Evolutionary conservation across 2,329 filamentous ascomycete genomes (phyloP).

Genomic region (Sporothrix variecibatus): DNA sequence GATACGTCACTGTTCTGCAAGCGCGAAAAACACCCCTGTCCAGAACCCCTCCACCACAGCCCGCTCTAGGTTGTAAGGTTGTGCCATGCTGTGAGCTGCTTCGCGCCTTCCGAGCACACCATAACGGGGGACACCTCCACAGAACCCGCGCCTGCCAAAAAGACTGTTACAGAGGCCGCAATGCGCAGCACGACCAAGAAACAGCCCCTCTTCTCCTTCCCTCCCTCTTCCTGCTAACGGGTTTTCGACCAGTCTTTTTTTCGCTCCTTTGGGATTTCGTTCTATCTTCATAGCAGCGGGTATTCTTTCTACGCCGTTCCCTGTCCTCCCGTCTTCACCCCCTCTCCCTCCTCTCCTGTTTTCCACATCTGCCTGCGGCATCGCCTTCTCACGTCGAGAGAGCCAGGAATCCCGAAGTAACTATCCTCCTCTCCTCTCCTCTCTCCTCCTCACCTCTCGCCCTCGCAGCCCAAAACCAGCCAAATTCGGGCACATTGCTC

Average conservation of each 20-base stretch:
- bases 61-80: background rate
- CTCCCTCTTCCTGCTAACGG: background rate
- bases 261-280: background rate
- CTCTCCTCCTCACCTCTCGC: background rate
- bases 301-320: conserved; percentile 12
- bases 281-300: background rate
- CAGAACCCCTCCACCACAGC: conserved; percentile 8
- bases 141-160: conserved; percentile 3
- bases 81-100: background rate
- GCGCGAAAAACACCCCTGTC: conserved; percentile 16
- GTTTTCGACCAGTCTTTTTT: conserved; percentile 17
- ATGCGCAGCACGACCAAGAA: background rate
- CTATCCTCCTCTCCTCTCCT: background rate
- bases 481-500: background rate
- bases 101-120: conserved; percentile 22
- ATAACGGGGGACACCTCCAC: conserved; percentile 13
- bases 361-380: conserved; percentile 7
- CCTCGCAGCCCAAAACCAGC: background rate
- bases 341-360: background rate
- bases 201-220: conserved; percentile 7
- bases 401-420: background rate
- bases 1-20: conserved; percentile 26
- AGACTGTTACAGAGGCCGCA: background rate
- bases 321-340: background rate
- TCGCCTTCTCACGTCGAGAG: conserved; percentile 7